These are phyloP conservation scores for Dendrobium chrysotoxum DNA, from an alignment of 106 monocot species.

Conservation along the genomic window DNA sequence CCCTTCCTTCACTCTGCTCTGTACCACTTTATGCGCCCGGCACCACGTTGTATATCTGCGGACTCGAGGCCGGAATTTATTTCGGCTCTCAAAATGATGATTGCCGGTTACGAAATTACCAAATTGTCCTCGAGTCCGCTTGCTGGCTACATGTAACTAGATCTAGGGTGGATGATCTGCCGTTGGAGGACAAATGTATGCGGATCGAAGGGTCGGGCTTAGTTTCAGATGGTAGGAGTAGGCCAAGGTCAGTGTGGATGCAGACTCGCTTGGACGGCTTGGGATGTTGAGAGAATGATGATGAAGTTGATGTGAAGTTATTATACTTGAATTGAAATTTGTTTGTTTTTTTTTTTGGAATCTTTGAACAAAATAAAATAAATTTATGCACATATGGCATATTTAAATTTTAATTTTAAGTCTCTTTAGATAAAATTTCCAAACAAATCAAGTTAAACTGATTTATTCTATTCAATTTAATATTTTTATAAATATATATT, in stretches of 20 bases:
- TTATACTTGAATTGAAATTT: no score
- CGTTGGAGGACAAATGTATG: neutral
- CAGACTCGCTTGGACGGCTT: neutral
- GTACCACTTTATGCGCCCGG: conserved; percentile 3
- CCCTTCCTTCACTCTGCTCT: neutral
- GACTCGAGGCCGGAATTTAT: neutral
- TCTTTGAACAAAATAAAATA: no score
- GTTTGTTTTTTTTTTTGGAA: no score
- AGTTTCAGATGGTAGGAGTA: no score
- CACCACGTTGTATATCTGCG: neutral
- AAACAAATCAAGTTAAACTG: no score
- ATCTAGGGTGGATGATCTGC: neutral
- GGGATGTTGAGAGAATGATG: neutral
- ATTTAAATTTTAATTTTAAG: no score
- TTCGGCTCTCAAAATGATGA: conserved; percentile 3
- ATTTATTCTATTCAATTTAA: no score
- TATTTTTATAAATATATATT: no score
- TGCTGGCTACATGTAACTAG: no score
- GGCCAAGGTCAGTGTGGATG: neutral
- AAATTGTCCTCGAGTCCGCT: neutral
- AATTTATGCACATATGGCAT: no score
- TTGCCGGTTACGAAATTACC: neutral
- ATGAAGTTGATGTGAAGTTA: neutral
- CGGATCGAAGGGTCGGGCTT: neutral
- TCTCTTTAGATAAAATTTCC: no score